Evolutionary conservation across 352 stramenopile genomes (phyloP).

Genomic region (Phytophthora cactorum): DNA sequence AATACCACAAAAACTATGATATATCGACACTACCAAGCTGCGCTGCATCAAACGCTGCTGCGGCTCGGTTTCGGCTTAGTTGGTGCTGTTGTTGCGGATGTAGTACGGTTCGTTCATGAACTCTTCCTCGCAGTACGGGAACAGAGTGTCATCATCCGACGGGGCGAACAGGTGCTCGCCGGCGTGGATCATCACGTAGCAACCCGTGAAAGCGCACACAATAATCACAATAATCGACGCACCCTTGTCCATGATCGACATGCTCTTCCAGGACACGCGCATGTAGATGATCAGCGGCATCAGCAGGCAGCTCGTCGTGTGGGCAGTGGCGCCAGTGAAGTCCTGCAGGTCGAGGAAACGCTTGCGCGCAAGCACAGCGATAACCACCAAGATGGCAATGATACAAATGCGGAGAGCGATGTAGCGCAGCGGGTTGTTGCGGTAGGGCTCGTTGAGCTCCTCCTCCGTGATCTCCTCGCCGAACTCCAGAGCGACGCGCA

Average conservation of each 20-base stretch:
- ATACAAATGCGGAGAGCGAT: slow-evolving; percentile 34
- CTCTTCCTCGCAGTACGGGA: slow-evolving; percentile 63
- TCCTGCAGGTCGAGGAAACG: slow-evolving; percentile 60
- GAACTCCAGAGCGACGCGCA: slow-evolving; percentile 38
- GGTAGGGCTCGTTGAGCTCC: slow-evolving; percentile 24
- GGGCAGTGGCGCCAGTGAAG: slow-evolving; percentile 38
- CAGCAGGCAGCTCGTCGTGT: slow-evolving; percentile 50
- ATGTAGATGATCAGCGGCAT: slow-evolving; percentile 62
- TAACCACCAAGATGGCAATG: slow-evolving; percentile 44
- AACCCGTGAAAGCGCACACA: slow-evolving; percentile 51
- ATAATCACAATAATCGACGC: slow-evolving; percentile 44
- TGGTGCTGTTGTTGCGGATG: slow-evolving; percentile 38
- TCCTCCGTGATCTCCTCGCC: slow-evolving; percentile 39
- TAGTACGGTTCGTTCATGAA: slow-evolving; percentile 58
- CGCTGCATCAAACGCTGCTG: slow-evolving; percentile 9
- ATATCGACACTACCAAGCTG: slow-evolving; percentile 16
- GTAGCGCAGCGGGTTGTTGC: slow-evolving; percentile 23
- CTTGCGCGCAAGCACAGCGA: slow-evolving; percentile 45
- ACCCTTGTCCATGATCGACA: slow-evolving; percentile 55
- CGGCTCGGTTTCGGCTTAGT: slow-evolving; percentile 23
- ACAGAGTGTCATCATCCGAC: slow-evolving; percentile 37
- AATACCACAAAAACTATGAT: slow-evolving; percentile 16
- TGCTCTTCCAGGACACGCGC: slow-evolving; percentile 46
- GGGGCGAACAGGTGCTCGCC: slow-evolving; percentile 62
- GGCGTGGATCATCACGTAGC: slow-evolving; percentile 60